Conservation (phyloP, 2,329 filamentous ascomycete genomes). For the Pyrenophora teres region DNA sequence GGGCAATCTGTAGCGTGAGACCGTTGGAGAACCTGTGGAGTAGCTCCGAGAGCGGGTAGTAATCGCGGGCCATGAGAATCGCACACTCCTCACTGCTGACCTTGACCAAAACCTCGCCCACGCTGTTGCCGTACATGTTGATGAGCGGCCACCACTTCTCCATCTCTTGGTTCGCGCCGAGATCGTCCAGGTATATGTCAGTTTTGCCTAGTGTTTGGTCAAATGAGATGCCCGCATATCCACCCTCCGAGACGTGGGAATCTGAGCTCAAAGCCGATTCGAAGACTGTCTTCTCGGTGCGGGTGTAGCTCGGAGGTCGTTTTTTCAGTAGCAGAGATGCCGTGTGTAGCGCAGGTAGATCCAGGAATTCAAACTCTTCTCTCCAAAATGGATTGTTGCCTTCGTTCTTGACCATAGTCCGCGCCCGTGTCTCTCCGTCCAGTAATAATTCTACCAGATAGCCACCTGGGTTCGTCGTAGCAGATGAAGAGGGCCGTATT, state of each 20-base stretch:
- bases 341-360: constrained; percentile 72
- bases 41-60: constrained; percentile 78
- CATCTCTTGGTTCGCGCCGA: constrained; percentile 75
- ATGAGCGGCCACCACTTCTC: constrained; percentile 86
- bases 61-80: constrained; percentile 84
- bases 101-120: constrained; percentile 85
- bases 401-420: constrained; percentile 72
- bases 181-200: constrained; percentile 79
- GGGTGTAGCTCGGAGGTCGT: constrained; percentile 50
- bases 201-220: constrained; percentile 68
- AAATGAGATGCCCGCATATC: constrained; percentile 54
- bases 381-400: constrained; percentile 81
- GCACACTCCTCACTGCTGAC: constrained; percentile 86
- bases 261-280: constrained; percentile 41
- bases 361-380: constrained; percentile 77
- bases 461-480: constrained; percentile 57
- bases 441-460: constrained; percentile 80
- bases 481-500: constrained; percentile 40
- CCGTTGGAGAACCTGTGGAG: constrained; percentile 84
- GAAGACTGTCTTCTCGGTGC: constrained; percentile 43
- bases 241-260: constrained; percentile 45
- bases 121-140: constrained; percentile 73
- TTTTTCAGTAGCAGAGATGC: constrained; percentile 75
- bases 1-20: constrained; percentile 81
- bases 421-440: constrained; percentile 77